Base-by-base conservation (phyloP, 2,329 filamentous ascomycete genomes). In the Lachnellula suecica region DNA sequence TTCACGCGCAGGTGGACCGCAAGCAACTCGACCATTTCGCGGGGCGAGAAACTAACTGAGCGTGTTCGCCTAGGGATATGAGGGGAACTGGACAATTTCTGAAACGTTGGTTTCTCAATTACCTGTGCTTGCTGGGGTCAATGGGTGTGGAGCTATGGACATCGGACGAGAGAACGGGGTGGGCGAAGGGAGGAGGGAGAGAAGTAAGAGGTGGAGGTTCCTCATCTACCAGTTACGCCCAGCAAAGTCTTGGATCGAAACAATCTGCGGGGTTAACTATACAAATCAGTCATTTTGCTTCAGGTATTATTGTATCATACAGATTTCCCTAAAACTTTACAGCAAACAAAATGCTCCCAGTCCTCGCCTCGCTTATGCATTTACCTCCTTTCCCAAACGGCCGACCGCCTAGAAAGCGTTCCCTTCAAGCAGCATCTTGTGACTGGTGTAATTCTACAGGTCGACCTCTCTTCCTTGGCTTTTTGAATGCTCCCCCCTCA, bases 381-480 rank as follows among this genome's bases (percentile, higher is more conserved):
- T 27, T 43, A 43, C 41, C 41, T 43, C 41, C 41, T 43, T 43
- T 43, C 24, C 41, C 24, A 43, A 43, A 43, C n/a, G 6, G 41
- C 41, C 24, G 5, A 43, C 25, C 22, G 25, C 41, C 22, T 43
- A 24, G 25, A 31, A 22, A 40, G 35, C 37, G 4, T 63, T 61
- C 10, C 66, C 49, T 1, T 60, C 13, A 25, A 68, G 67, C 0
- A 75, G 59, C 15, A 65, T 70, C n/a, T 52, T 61, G 47, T 74
- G 66, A 17, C 62, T 70, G n/a, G 57, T 68, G 47, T 66, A 13
- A 65, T 65, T 44, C 47, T 37, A 44, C 22, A n/a, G 40, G 49
- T 74, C 70, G 4, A 64, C 63, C 17, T 69, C 52, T 1, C 48
- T 52, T 44, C 44, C 13, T 52, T 24, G 29, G 29, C 38, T 40